phyloP scores from a whole-genome alignment of 2,329 filamentous ascomycete species.

The Aspergillus sojae region DNA sequence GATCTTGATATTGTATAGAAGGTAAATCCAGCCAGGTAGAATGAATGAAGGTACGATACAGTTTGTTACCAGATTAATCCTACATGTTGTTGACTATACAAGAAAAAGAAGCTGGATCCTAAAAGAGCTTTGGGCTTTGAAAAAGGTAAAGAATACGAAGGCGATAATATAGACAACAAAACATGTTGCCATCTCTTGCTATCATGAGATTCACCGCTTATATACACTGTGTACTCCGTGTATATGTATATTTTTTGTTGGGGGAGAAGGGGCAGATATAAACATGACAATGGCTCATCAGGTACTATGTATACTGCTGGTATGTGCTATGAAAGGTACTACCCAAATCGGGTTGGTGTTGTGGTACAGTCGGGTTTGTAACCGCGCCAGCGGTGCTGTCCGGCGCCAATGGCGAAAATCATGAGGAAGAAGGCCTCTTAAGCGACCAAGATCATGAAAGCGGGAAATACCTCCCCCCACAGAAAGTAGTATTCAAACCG shows the following conservation, averaged over 20 bases:
- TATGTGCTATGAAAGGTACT: no score
- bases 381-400: constrained; percentile 20
- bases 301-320: not conserved
- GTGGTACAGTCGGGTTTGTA: constrained; percentile 9
- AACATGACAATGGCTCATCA: not conserved
- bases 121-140: not conserved
- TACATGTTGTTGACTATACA: not conserved
- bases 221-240: no score
- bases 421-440: constrained; percentile 14
- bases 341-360: no score
- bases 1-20: not conserved
- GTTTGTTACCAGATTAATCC: not conserved
- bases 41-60: not conserved
- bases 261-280: no score
- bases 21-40: not conserved
- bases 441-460: constrained; percentile 11
- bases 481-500: not conserved
- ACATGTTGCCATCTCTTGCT: not conserved
- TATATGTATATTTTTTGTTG: not conserved
- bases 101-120: not conserved
- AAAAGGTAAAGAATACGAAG: not conserved
- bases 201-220: no score
- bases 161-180: not conserved
- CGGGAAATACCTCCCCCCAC: constrained; percentile 5
- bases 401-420: constrained; percentile 33